These are phyloP conservation scores for Globisporangium solare DNA, from an alignment of 352 stramenopile genomes.

Conservation along the genomic window DNA sequence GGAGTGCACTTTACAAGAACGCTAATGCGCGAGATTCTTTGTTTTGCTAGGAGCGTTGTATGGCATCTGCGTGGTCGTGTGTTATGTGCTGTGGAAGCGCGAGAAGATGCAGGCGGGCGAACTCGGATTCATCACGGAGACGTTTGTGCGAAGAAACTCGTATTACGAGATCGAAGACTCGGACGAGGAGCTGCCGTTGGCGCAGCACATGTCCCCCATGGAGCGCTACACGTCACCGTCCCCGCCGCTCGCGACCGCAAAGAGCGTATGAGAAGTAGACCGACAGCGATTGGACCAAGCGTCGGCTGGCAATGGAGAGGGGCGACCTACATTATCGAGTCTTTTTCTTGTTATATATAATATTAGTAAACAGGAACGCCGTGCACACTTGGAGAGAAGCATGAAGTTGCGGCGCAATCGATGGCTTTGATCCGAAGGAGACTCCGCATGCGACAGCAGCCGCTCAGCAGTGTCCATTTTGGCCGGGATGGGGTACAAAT, in stretches of 20 bases:
- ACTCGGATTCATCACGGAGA: constrained; percentile 35
- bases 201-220: constrained; percentile 60
- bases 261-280: constrained; percentile 7
- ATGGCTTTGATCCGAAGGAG: no score
- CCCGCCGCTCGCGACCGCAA: not conserved
- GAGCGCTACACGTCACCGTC: constrained; percentile 23
- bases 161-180: constrained; percentile 67
- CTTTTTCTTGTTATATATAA: not conserved
- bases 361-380: no score
- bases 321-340: not conserved
- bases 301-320: not conserved
- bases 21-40: not conserved
- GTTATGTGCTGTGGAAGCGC: constrained; percentile 56
- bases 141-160: constrained; percentile 38
- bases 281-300: not conserved
- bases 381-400: no score
- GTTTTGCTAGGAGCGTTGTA: constrained; percentile 48
- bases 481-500: no score
- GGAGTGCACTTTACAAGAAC: no score
- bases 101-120: constrained; percentile 42
- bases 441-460: no score
- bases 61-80: constrained; percentile 32
- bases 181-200: constrained; percentile 62
- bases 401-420: no score
- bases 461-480: no score